Evolutionary conservation across 257 asterid genomes (phyloP), one percentile per base, ranked within the genome.

Genomic region (Salvia hispanica): DNA sequence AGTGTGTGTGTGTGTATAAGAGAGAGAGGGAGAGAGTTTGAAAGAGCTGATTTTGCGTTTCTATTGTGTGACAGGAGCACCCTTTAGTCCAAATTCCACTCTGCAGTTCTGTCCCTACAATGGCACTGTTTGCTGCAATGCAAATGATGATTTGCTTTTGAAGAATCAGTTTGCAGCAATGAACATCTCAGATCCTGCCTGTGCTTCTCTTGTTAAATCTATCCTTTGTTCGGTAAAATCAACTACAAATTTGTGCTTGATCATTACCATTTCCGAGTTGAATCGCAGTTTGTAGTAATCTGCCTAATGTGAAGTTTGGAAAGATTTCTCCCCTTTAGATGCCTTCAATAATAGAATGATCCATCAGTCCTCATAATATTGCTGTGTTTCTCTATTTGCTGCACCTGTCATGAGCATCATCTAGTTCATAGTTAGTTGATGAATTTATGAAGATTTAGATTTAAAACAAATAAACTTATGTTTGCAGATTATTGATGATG

Each of bases 121-220:
- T 71, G 95, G 92, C 13, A 81, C 84, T 12, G 70, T 83, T 1
- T 91, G 98, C 85, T 91, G 98, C 81, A 74, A 72, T 64, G 48
- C 80, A 21, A 16, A 81, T 53, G 82, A 84, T 43, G 92, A 89
- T 79, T 74, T 74, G 67, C 70, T 65, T 11, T 51, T 91, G 72
- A 76, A 69, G 86, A 78, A 69, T 25, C 91, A 81, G 43, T 85
- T 84, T 57, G 63, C 69, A 67, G 78, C 83, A 1, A 82, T 89
- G 87, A 91, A 89, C 14, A 64, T 91, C 71, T 84, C 98, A 34
- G 86, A 91, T 75, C 64, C 92, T 45, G 76, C 18, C 45, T 91
- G 98, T 69, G 90, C 94, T 81, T 78, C 96, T 63, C 69, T 87
- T 60, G 69, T 91, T 36, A 85, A 87, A 77, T 84, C 96, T n/a